Conservation (phyloP, 768 basidiomycete species). For the Tulasnella sp. region DNA sequence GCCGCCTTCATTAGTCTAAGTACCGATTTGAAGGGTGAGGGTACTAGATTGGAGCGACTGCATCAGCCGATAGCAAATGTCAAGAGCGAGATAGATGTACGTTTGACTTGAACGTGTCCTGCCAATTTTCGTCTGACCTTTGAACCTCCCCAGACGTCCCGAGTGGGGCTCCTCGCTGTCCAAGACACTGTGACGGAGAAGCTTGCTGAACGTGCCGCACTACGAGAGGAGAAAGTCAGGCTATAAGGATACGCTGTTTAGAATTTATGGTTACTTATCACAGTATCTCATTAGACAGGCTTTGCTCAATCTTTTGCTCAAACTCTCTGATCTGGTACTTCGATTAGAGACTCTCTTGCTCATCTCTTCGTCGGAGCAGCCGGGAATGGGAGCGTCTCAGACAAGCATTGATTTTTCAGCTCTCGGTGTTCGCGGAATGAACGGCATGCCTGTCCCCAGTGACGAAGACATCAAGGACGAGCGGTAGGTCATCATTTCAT, state of each 20-base stretch:
- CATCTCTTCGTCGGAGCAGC: conserved; percentile 44
- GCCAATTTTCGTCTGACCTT: background rate
- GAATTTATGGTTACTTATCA: background rate
- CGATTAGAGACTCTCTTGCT: conserved; percentile 79
- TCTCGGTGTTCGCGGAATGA: conserved; percentile 7
- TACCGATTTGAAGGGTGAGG: conserved; percentile 82
- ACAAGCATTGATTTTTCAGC: conserved; percentile 24
- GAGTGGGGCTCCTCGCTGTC: conserved; percentile 42
- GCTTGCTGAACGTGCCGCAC: conserved; percentile 54
- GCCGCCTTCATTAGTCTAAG: conserved; percentile 95
- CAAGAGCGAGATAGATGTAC: conserved; percentile 54
- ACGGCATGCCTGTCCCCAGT: conserved; percentile 3
- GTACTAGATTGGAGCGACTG: conserved; percentile 53
- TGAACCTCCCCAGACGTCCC: conserved; percentile 17
- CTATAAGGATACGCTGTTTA: background rate
- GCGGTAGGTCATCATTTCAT: background rate
- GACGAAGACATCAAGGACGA: conserved; percentile 14
- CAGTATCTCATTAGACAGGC: conserved; percentile 37
- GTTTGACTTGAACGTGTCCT: conserved; percentile 29
- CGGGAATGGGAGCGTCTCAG: conserved; percentile 27
- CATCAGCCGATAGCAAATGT: conserved; percentile 56
- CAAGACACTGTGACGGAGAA: conserved; percentile 70
- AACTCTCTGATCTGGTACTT: conserved; percentile 82
- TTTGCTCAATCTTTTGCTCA: conserved; percentile 74
- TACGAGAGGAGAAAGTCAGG: conserved; percentile 78